Base-by-base conservation (phyloP, 148 eudicot genomes). In the Nyssa sinensis region DNA sequence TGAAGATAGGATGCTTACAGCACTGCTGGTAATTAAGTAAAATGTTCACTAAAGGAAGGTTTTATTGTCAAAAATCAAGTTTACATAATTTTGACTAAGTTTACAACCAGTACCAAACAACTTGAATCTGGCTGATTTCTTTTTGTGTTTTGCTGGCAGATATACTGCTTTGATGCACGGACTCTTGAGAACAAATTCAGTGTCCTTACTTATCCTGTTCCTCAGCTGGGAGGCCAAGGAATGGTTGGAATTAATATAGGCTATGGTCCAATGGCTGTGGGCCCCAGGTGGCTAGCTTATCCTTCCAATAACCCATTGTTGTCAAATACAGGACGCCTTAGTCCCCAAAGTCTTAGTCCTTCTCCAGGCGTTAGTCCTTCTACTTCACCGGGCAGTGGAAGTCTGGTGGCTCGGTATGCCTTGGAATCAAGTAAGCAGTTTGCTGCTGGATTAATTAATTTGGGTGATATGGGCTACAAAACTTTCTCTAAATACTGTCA, bases 231-330 rank as follows among this genome's bases (percentile, higher is more conserved):
- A 71, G 89, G 86, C 67, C 90, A 79, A 75, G 97, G 97, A 75
- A 59, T 77, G 62, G 71, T 71, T 73, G 94, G 97, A 69, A 82
- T 89, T 47, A 90, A 90, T 67, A 84, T 85, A 39, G 99, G 97
- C 51, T 92, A 89, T 86, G 99, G 99, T 69, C 97, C 97, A 11
- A 90, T 95, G 97, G 94, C 91, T 58, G 92, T 95, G 61, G 99
- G 97, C 35, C 84, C 94, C 27, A 86, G 99, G 78, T 95, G 99
- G 99, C 82, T 95, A 80, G 99, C 99, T 47, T 95, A 90, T 88
- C 87, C 96, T 75, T 88, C 97, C 41, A 90, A 83, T 66, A 87
- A 85, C 75, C 99, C 99, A 64, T 73, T 91, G 75, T 70, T 84
- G 76, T 84, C 88, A 32, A 92, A 83, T 80, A 88, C 91, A 10